Evolutionary conservation across 2,329 filamentous ascomycete species (phyloP).

Genomic region (Acephala macrosclerotiorum): DNA sequence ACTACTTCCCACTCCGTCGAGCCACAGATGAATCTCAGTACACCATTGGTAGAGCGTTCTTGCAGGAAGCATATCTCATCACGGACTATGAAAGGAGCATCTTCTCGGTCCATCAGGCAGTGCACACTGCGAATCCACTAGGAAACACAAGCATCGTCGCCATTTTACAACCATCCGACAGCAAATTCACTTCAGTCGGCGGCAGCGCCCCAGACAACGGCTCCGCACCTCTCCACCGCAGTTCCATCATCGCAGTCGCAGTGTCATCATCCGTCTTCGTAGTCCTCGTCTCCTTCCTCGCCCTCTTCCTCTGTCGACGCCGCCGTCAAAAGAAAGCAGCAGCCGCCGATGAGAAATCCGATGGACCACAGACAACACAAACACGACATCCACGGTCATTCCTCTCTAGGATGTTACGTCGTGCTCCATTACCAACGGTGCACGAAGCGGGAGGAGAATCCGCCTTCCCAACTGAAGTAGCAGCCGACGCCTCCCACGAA

Average conservation of each 20-base stretch:
- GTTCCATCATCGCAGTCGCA: conserved; percentile 38
- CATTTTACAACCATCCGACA: conserved; percentile 29
- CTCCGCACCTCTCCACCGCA: conserved; percentile 22
- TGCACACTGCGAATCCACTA: conserved; percentile 37
- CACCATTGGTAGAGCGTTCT: conserved; percentile 45
- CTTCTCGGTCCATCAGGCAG: conserved; percentile 44
- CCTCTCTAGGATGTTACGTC: conserved; percentile 50
- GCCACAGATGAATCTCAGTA: conserved; percentile 42
- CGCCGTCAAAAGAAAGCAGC: conserved; percentile 38
- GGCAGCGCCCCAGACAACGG: conserved; percentile 14
- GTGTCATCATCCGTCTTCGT: conserved; percentile 30
- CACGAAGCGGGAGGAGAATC: conserved; percentile 58
- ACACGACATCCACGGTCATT: conserved; percentile 52
- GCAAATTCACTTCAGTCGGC: conserved; percentile 38
- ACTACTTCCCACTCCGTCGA: conserved; percentile 47
- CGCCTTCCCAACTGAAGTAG: conserved; percentile 53
- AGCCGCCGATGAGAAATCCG: conserved; percentile 26
- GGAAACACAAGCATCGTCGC: conserved; percentile 35
- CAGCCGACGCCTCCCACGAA: conserved; percentile 35
- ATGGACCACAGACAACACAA: conserved; percentile 35
- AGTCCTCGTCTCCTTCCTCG: conserved; percentile 24
- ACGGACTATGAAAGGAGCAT: conserved; percentile 44
- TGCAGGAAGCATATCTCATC: conserved; percentile 47
- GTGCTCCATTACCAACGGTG: conserved; percentile 55
- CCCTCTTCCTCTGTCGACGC: conserved; percentile 28